A percentile compares a stretch with the other conserved stretches of the same genome.
phyloP scores from a whole-genome alignment of 1,139 yeast genomes.

The Hemisphaericaspora xylanilytica region DNA sequence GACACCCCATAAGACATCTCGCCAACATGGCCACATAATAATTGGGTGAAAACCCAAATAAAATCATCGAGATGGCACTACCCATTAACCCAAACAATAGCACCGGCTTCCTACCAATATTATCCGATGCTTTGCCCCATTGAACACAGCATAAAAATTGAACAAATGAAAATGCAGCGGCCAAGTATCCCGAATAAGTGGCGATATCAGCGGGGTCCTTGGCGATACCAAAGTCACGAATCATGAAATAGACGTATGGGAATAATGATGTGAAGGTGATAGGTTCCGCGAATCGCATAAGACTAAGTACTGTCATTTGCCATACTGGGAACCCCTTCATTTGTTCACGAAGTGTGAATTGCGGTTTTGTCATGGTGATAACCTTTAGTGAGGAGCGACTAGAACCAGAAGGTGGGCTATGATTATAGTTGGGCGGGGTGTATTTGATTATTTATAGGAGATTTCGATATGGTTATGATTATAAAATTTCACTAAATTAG shows the following conservation, averaged over 20 bases:
- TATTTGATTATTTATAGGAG: too few species aligned
- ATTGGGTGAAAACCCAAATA: slow-evolving; percentile 52
- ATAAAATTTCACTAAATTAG: too few species aligned
- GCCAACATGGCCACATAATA: slow-evolving; percentile 53
- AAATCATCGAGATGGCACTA: slow-evolving; percentile 43
- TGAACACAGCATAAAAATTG: slow-evolving; percentile 56
- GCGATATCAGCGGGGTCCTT: slow-evolving; percentile 52
- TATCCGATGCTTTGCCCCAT: slow-evolving; percentile 59
- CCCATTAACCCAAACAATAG: slow-evolving; percentile 53
- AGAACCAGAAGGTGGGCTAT: too few species aligned
- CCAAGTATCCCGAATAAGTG: slow-evolving; percentile 56
- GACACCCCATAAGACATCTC: slow-evolving; percentile 51
- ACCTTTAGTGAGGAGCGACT: too few species aligned
- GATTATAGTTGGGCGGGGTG: too few species aligned
- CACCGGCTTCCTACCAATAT: slow-evolving; percentile 56
- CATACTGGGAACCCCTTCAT: slow-evolving; percentile 47
- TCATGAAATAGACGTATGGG: slow-evolving; percentile 66
- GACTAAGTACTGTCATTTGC: slow-evolving; percentile 46
- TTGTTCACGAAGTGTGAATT: slow-evolving; percentile 14
- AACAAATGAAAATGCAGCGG: slow-evolving; percentile 53
- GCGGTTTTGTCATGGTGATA: background rate
- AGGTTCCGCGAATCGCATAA: slow-evolving; percentile 58
- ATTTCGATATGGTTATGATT: too few species aligned
- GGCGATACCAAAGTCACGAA: slow-evolving; percentile 53
- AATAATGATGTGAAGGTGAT: slow-evolving; percentile 61